Base-by-base conservation (phyloP, 805 yeast genomes). In the Torulaspora franciscae region DNA sequence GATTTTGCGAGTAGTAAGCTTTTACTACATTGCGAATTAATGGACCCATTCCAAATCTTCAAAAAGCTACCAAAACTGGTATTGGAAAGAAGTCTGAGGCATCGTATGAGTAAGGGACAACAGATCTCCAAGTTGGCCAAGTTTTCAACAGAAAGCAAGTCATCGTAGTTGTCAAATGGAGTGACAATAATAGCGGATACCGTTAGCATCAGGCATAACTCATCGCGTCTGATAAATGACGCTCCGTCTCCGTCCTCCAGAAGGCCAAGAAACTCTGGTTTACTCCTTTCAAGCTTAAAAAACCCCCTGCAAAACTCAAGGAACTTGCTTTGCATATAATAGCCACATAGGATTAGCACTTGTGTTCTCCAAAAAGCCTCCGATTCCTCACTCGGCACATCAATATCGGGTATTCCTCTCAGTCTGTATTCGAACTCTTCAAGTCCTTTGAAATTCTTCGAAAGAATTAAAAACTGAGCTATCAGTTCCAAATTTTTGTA, bases 131-230 rank as follows among this genome's bases (percentile, higher is more conserved):
- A 45, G 3, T 43, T 40, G n/a, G 43, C 37, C 14, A 55, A 28
- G 10, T 52, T 56, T 25, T 48, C 49, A 7, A 61, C 43, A 25
- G 54, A 46, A 2, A 54, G 42, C 28, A 63, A 59, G n/a, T 52
- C 49, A 9, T 53, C 58, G 41, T 54, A 55, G 26, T 59, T 51
- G 30, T 63, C 62, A 14, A 63, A 37, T 2, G 67, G 66, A 3
- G 61, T 49, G 9, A 62, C 42, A 9, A 59, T 43, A 5, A 63
- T 17, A 11, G 46, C 47, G 1, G 65, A 56, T 32, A 63, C 45
- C 9, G 54, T 47, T 3, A 61, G 40, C 55, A 58, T 55, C 15
- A 43, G 34, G 10, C 53, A n/a, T 10, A 59, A 11, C 43, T 62
- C 66, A 6, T 52, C 47, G 22, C 43, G 48, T 1, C 50, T 37